These are phyloP conservation scores for Lachancea dasiensis DNA, from an alignment of 805 yeast genomes.

Conservation along the genomic window DNA sequence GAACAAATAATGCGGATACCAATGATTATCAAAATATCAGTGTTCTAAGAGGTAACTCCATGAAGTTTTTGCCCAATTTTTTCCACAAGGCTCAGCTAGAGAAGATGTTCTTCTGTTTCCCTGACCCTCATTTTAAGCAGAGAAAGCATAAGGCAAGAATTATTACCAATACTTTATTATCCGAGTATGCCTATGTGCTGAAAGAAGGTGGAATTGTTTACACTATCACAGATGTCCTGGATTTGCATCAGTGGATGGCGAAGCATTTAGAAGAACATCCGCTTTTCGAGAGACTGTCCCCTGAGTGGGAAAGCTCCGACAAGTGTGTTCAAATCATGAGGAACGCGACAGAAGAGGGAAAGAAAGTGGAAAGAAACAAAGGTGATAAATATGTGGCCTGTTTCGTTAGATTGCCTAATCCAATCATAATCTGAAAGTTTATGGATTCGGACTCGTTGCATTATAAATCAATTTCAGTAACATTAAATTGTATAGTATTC, in stretches of 20 bases:
- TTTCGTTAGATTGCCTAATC: slow-evolving; percentile 64
- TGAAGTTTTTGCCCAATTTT: slow-evolving; percentile 95
- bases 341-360: slow-evolving; percentile 95
- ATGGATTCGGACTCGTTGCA: too few relatives aligned
- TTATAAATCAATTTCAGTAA: background rate
- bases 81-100: slow-evolving; percentile 75
- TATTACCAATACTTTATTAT: slow-evolving; percentile 77
- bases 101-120: slow-evolving; percentile 96
- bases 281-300: slow-evolving; percentile 69
- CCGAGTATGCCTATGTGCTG: slow-evolving; percentile 89
- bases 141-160: slow-evolving; percentile 97
- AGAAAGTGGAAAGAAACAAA: slow-evolving; percentile 85
- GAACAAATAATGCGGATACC: slow-evolving; percentile 38
- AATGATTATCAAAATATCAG: slow-evolving; percentile 72
- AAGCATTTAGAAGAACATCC: slow-evolving; percentile 88
- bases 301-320: slow-evolving; percentile 77
- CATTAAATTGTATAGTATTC: background rate
- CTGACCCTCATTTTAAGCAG: slow-evolving; percentile 98
- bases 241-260: slow-evolving; percentile 95
- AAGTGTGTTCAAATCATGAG: slow-evolving; percentile 82
- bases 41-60: slow-evolving; percentile 90
- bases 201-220: slow-evolving; percentile 83
- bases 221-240: slow-evolving; percentile 93
- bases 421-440: slow-evolving; percentile 34
- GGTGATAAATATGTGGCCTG: slow-evolving; percentile 90